Conservation (phyloP, 1,139 yeast species). For the Saccharomyces hybrid region DNA sequence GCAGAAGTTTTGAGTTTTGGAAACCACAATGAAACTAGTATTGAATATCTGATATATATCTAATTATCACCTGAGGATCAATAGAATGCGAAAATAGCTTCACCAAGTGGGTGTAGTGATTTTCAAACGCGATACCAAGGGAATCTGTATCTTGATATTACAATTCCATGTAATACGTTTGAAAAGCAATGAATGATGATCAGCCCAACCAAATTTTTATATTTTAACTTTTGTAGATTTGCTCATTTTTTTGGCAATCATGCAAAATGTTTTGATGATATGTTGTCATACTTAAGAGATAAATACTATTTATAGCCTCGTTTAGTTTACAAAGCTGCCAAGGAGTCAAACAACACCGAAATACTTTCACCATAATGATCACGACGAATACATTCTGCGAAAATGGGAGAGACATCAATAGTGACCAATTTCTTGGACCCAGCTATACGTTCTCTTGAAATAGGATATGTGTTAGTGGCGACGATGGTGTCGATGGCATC, state of each 20-base stretch:
- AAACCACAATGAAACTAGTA: too few relatives aligned
- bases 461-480: conserved; percentile 94
- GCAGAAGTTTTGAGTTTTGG: too few relatives aligned
- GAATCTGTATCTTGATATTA: neutral
- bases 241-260: neutral
- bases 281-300: neutral
- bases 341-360: conserved; percentile 82
- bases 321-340: conserved; percentile 47
- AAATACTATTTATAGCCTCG: neutral
- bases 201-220: neutral
- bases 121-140: too few relatives aligned
- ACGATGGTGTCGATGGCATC: conserved; percentile 79
- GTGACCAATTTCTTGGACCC: conserved; percentile 63
- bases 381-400: conserved; percentile 97
- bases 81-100: too few relatives aligned
- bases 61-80: too few relatives aligned
- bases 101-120: too few relatives aligned
- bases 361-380: conserved; percentile 97
- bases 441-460: conserved; percentile 53
- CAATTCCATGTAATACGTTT: too few relatives aligned
- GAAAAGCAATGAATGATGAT: neutral
- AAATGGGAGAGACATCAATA: conserved; percentile 88
- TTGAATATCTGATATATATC: too few relatives aligned
- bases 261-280: neutral
- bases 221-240: neutral